phyloP scores from a whole-genome alignment of 2,329 filamentous ascomycete species.

The Cryphonectria carpinicola region DNA sequence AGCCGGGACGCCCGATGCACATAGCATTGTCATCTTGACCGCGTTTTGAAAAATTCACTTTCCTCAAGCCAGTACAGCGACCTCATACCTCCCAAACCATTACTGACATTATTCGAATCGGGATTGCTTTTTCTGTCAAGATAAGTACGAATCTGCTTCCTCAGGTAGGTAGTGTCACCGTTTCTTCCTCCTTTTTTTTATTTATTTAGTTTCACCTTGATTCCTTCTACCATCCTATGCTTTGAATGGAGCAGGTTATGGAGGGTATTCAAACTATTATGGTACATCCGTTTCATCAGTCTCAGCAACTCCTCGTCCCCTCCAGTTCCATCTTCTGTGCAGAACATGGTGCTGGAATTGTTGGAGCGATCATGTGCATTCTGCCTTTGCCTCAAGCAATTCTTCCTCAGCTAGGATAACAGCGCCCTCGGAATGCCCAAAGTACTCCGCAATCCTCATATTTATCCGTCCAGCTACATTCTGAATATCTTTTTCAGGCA shows the following conservation, averaged over 20 bases:
- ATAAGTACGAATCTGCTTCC: not conserved
- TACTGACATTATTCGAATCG: not conserved
- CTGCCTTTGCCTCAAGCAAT: not conserved
- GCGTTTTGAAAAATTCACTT: not conserved
- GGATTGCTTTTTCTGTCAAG: not conserved
- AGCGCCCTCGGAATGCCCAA: not conserved
- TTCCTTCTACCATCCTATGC: not conserved
- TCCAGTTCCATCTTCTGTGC: not conserved
- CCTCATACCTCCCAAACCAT: not conserved
- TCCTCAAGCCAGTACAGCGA: not conserved
- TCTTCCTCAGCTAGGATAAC: not conserved
- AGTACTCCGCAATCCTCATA: not conserved
- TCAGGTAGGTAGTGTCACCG: not conserved
- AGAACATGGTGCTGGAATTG: not conserved
- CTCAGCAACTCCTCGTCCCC: not conserved
- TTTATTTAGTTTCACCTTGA: not conserved
- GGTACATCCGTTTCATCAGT: not conserved
- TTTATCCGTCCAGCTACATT: not conserved
- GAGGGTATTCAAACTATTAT: not conserved
- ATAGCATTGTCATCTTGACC: not conserved
- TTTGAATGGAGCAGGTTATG: not conserved
- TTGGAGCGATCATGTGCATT: not conserved
- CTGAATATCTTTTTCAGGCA: not conserved
- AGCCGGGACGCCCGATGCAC: not conserved
- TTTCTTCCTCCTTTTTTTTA: too few relatives aligned